These are phyloP conservation scores for Sarocladium kiliense DNA, from an alignment of 2,329 filamentous ascomycete genomes.

Conservation along the genomic window DNA sequence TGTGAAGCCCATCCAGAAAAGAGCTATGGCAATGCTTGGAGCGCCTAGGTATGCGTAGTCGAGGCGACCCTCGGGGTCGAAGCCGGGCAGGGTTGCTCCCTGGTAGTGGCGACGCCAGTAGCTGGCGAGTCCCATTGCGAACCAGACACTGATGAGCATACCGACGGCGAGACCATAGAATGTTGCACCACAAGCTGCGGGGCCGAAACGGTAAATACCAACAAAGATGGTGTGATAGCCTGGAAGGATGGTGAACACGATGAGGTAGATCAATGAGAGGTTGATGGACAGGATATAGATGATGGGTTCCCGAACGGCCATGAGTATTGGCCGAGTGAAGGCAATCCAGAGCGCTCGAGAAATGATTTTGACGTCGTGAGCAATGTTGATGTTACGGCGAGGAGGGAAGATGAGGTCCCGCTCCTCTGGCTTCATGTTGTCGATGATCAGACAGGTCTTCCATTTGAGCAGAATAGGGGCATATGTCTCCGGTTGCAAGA, in stretches of 20 bases:
- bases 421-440: conserved; percentile 3
- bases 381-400: not conserved
- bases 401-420: not conserved
- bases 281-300: not conserved
- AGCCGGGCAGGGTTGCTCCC: not conserved
- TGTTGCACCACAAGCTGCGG: not conserved
- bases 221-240: conserved; percentile 1
- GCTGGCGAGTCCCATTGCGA: not conserved
- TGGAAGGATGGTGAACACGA: conserved; percentile 6
- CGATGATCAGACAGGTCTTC: conserved; percentile 6
- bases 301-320: not conserved
- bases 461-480: not conserved
- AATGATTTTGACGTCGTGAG: not conserved
- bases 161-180: conserved; percentile 4
- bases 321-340: not conserved
- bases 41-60: not conserved
- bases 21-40: not conserved
- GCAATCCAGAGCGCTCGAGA: not conserved
- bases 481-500: conserved; percentile 4
- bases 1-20: conserved; percentile 8
- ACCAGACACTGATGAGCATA: not conserved
- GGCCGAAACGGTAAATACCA: not conserved
- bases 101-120: not conserved
- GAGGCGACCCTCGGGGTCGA: not conserved
- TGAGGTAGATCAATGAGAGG: conserved; percentile 2